Evolutionary conservation across 2,329 filamentous ascomycete species (phyloP).

Genomic region (Phialophora tarda): DNA sequence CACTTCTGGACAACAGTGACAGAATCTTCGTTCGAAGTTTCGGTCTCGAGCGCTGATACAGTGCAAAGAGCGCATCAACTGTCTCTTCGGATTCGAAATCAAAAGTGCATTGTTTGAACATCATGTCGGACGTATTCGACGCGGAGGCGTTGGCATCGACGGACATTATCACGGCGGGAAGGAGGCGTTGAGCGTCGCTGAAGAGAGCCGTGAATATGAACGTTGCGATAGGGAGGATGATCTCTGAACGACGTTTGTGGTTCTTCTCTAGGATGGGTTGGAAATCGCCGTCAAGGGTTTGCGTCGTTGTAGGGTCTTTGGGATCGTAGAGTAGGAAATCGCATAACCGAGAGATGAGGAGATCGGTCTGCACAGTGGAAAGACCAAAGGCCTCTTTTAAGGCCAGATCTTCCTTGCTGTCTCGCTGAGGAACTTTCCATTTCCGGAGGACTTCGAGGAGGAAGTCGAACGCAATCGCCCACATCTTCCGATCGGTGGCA

Average conservation of each 20-base stretch:
- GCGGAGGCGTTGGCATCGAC: slow-evolving; percentile 82
- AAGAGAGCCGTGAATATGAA: slow-evolving; percentile 88
- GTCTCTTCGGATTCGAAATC: slow-evolving; percentile 71
- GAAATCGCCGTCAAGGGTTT: slow-evolving; percentile 41
- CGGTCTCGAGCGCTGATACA: slow-evolving; percentile 74
- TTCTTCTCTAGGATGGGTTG: slow-evolving; percentile 46
- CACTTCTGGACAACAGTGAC: slow-evolving; percentile 75
- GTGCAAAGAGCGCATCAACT: slow-evolving; percentile 69
- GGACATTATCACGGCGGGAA: slow-evolving; percentile 82
- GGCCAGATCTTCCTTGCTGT: slow-evolving; percentile 75
- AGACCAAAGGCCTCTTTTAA: slow-evolving; percentile 72
- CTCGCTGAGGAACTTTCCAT: slow-evolving; percentile 71
- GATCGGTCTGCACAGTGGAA: slow-evolving; percentile 71
- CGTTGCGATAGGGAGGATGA: slow-evolving; percentile 57
- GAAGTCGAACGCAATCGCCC: slow-evolving; percentile 77
- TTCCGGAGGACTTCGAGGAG: slow-evolving; percentile 75
- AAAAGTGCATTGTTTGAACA: slow-evolving; percentile 76
- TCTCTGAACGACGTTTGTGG: slow-evolving; percentile 40
- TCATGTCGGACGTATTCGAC: slow-evolving; percentile 83
- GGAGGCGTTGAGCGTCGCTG: slow-evolving; percentile 77
- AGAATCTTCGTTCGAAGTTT: slow-evolving; percentile 80
- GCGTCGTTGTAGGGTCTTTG: slow-evolving; percentile 41
- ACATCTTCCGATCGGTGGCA: slow-evolving; percentile 57
- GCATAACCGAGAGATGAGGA: slow-evolving; percentile 75
- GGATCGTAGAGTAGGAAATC: slow-evolving; percentile 75